A percentile compares a stretch with the other conserved stretches of the same genome.
Conservation (phyloP, 2,329 filamentous ascomycete species). For the Fonsecaea nubica region DNA sequence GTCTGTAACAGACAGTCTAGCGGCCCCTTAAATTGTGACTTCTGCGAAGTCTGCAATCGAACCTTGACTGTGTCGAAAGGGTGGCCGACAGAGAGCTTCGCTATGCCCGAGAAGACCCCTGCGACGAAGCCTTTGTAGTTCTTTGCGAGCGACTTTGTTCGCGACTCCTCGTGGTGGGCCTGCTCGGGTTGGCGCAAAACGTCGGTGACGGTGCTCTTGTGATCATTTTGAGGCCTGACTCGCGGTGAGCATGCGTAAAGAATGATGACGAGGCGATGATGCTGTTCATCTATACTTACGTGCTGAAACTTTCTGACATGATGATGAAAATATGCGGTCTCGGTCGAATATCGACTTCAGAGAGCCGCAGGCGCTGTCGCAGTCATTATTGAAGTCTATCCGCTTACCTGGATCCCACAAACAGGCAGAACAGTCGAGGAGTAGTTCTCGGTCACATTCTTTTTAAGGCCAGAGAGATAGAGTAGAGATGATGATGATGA, state of each 20-base stretch:
- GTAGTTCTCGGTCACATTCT: not conserved
- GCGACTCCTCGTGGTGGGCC: conserved; percentile 1
- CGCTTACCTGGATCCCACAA: not conserved
- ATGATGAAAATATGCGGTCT: conserved; percentile 18
- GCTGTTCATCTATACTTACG: conserved; percentile 10
- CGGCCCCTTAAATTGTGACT: conserved; percentile 80
- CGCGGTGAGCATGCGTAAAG: conserved; percentile 9
- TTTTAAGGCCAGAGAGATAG: not conserved
- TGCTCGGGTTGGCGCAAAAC: not conserved
- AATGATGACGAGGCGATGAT: not conserved
- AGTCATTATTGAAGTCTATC: conserved; percentile 16
- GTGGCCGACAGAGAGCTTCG: conserved; percentile 68
- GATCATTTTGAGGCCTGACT: conserved; percentile 20
- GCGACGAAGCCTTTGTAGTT: conserved; percentile 97
- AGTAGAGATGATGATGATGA: not conserved
- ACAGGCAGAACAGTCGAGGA: not conserved
- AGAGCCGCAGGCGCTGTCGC: not conserved
- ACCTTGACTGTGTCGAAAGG: conserved; percentile 98
- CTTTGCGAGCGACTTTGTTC: conserved; percentile 36
- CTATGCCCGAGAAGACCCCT: conserved; percentile 92
- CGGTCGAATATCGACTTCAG: conserved; percentile 16
- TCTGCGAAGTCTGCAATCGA: conserved; percentile 83
- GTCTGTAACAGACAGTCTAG: conserved; percentile 86
- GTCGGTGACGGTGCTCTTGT: conserved; percentile 5
- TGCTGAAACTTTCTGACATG: conserved; percentile 29